Percentiles rank a stretch among this genome's conserved stretches.
Conservation (phyloP, 2,329 filamentous ascomycete species). For the Fusarium sacchari region DNA sequence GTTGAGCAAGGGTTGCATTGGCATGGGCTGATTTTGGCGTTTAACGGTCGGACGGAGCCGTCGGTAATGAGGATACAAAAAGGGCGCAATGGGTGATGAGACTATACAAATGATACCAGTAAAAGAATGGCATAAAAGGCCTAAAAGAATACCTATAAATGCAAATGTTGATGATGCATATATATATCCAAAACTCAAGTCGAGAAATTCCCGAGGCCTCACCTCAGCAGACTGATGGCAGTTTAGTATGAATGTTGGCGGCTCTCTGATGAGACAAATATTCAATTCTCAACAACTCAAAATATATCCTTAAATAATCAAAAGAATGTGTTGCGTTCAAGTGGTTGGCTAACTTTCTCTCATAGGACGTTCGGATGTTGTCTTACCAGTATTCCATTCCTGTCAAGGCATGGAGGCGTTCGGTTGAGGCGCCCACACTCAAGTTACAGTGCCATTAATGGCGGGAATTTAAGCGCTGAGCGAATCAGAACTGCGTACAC, state of each 20-base stretch:
- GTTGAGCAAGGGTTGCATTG: conserved; percentile 27
- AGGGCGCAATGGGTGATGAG: conserved; percentile 27
- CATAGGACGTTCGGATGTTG: neutral
- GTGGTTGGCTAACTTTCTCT: neutral
- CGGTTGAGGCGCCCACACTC: neutral
- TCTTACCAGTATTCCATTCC: neutral
- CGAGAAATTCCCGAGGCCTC: neutral
- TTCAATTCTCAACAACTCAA: neutral
- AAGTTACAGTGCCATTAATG: conserved; percentile 19
- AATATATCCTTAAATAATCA: neutral
- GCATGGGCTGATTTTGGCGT: conserved; percentile 37
- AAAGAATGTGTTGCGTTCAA: neutral
- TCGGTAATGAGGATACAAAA: conserved; percentile 27
- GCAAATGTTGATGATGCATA: neutral
- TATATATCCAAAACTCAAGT: neutral
- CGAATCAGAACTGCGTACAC: conserved; percentile 33
- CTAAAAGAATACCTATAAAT: neutral
- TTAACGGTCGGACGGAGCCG: conserved; percentile 22
- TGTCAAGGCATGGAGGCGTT: neutral
- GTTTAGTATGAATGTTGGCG: neutral
- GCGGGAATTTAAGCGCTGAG: conserved; percentile 24
- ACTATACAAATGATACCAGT: conserved; percentile 31
- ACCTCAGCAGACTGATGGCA: neutral
- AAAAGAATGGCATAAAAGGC: conserved; percentile 12
- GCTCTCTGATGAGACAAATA: neutral